Evolutionary conservation across 2,329 filamentous ascomycete genomes (phyloP).

Genomic region (Sporothrix curviconia): DNA sequence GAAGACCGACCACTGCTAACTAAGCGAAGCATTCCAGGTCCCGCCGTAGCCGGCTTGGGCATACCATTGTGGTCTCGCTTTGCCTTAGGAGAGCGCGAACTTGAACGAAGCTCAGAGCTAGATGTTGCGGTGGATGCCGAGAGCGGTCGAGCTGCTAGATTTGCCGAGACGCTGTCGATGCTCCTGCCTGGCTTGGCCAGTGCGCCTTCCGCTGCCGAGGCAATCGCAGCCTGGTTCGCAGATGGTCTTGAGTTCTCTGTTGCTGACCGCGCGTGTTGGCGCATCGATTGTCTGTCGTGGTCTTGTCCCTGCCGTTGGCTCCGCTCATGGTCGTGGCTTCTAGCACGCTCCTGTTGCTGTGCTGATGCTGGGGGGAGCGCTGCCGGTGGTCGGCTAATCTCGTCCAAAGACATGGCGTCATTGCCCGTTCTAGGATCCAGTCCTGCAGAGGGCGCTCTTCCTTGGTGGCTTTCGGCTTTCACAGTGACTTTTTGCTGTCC

Average conservation of each 20-base stretch:
- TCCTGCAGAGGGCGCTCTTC: too few species aligned
- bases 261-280: neutral
- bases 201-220: neutral
- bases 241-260: neutral
- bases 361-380: neutral
- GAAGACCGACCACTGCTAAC: neutral
- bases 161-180: neutral
- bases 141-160: neutral
- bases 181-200: too few species aligned
- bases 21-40: slow-evolving; percentile 23
- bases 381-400: neutral
- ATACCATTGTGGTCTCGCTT: slow-evolving; percentile 13
- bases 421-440: slow-evolving; percentile 18
- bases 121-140: too few species aligned
- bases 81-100: too few species aligned
- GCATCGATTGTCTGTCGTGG: neutral
- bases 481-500: too few species aligned
- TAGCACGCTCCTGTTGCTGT: neutral
- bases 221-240: neutral
- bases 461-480: neutral
- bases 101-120: too few species aligned
- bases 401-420: slow-evolving; percentile 16
- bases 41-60: slow-evolving; percentile 26
- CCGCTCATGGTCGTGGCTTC: neutral
- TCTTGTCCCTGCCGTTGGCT: neutral